Base-by-base conservation (phyloP, 768 basidiomycete genomes). In the Agaricus bisporus region DNA sequence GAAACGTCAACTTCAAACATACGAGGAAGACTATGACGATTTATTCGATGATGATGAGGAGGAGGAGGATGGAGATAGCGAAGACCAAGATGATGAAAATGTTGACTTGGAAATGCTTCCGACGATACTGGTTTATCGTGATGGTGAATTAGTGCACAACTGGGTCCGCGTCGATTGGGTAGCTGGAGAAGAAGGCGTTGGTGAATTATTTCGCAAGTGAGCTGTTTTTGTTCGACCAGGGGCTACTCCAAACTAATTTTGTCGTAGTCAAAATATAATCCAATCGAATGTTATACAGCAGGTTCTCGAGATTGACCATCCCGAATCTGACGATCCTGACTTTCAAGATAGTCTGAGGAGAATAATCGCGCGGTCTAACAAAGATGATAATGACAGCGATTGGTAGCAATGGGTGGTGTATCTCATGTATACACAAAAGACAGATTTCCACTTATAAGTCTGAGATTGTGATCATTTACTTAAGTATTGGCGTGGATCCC, bases 121-220 rank as follows among this genome's bases (percentile, higher is more conserved):
- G 0, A 90, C 88, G 1, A 65, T 90, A 63, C 75, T 90, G 11
- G 86, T 88, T 4, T 91, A 91, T 60, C 85, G 82, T 15, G 82
- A 80, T 54, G 88, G 90, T 15, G 81, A 89, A 56, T 79, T 92
- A n/a, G 80, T 90, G n/a, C 80, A 89, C 60, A 88, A 88, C 46
- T 92, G 90, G 90, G 86, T 92, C 8, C 76, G 90, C 22, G 88
- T 91, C 4, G 89, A 92, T 64, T 91, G 88, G 90, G 88, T 89
- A 65, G 87, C 85, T 0, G 83, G 82, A 11, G 62, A 69, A 32
- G 77, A 76, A n/a, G 86, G 83, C 22, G 62, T 91, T 0, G 84
- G 88, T 57, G 86, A 87, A 41, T 68, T 88, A 6, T 72, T 91
- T 14, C 73, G 76, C 60, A 80, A 74, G 87, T 88, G 56, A 51